Conservation (phyloP, 805 yeast genomes). For the Hanseniaspora occidentalis region DNA sequence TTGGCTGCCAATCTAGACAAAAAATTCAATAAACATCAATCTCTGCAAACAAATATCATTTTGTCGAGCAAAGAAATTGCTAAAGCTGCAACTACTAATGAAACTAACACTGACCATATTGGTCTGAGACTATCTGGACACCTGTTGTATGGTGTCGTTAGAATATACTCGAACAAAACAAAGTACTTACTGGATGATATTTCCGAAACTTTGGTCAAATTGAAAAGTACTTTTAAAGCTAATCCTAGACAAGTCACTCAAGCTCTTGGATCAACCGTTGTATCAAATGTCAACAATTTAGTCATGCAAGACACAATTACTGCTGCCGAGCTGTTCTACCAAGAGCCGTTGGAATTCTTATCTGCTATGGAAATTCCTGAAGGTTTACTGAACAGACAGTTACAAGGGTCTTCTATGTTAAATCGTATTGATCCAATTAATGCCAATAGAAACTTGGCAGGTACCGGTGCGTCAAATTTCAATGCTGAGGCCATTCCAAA, state of each 20-base stretch:
- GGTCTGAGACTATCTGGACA: constrained; percentile 80
- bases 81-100: constrained; percentile 10
- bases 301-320: constrained; percentile 70
- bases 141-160: constrained; percentile 71
- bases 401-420: constrained; percentile 20
- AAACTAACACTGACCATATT: constrained; percentile 36
- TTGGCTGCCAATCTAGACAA: constrained; percentile 81
- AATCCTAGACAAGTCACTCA: constrained; percentile 37
- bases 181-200: constrained; percentile 76
- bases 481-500: constrained; percentile 17
- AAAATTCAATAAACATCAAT: constrained; percentile 58
- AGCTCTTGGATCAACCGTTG: constrained; percentile 47
- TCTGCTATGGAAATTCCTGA: constrained; percentile 10
- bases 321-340: constrained; percentile 57
- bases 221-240: constrained; percentile 53
- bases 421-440: constrained; percentile 6
- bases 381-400: constrained; percentile 16
- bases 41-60: constrained; percentile 56
- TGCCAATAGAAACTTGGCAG: constrained; percentile 17
- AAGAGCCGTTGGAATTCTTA: constrained; percentile 38
- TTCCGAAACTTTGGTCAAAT: constrained; percentile 55
- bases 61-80: constrained; percentile 58
- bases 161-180: constrained; percentile 78
- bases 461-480: constrained; percentile 13
- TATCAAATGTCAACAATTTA: constrained; percentile 45